Conservation (phyloP, 2,329 filamentous ascomycete genomes). For the Fusarium newnesense region DNA sequence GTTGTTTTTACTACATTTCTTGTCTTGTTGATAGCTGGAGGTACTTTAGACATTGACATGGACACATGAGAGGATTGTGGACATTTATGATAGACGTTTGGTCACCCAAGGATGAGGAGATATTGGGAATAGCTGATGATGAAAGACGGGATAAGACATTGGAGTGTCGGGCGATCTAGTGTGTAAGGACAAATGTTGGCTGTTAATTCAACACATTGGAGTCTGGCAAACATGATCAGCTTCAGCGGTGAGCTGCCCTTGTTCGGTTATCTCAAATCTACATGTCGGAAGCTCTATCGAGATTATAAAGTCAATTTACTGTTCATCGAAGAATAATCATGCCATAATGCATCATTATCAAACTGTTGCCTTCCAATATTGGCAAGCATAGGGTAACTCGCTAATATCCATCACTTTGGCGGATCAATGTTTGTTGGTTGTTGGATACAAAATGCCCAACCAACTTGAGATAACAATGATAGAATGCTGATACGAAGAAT, state of each 20-base stretch:
- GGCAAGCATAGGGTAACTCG: neutral
- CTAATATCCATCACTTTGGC: neutral
- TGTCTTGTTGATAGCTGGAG: constrained; percentile 25
- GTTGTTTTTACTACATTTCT: constrained; percentile 12
- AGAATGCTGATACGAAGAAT: neutral
- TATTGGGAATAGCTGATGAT: neutral
- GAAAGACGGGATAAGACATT: neutral
- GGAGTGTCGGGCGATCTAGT: neutral
- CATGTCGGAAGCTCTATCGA: neutral
- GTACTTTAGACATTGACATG: constrained; percentile 39
- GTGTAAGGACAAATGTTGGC: neutral
- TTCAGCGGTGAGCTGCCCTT: neutral
- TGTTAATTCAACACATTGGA: neutral
- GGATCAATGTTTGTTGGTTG: neutral
- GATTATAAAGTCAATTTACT: neutral
- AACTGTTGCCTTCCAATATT: neutral
- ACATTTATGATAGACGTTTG: constrained; percentile 40
- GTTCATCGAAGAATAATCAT: neutral
- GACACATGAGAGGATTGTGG: constrained; percentile 28
- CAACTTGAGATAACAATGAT: neutral
- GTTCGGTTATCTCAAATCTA: neutral
- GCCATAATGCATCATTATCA: neutral
- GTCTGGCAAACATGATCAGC: neutral
- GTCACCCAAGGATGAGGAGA: constrained; percentile 24
- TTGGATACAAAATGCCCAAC: neutral